phyloP scores from a whole-genome alignment of 139 green algal species.

The Desmodesmus armatus region DNA sequence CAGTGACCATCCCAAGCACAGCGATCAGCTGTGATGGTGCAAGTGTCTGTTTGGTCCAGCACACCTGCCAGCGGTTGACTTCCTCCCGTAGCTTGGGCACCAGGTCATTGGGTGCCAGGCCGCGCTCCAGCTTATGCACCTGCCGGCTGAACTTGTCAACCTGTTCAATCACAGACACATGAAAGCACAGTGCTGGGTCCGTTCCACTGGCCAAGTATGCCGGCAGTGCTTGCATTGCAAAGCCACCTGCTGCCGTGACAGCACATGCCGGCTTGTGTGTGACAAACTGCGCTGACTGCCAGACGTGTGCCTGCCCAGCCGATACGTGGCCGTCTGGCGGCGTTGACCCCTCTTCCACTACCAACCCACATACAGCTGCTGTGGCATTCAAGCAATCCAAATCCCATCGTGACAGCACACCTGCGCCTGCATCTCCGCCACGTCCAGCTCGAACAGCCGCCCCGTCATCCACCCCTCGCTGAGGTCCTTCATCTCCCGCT shows the following conservation, averaged over 20 bases:
- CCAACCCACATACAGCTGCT: no score
- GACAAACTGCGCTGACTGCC: no score
- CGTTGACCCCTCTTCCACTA: no score
- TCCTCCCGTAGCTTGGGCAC: constrained; percentile 52
- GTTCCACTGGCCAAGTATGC: no score
- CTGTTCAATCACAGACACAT: not conserved
- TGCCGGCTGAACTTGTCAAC: not conserved
- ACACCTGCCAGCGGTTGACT: constrained; percentile 55
- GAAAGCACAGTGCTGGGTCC: not conserved
- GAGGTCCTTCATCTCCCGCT: constrained; percentile 62
- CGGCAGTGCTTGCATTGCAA: no score
- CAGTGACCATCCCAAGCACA: no score
- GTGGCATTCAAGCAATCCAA: not conserved
- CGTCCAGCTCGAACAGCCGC: constrained; percentile 61
- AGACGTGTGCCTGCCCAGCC: no score
- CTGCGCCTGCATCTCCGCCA: constrained; percentile 71
- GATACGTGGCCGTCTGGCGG: no score
- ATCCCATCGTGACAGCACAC: constrained; percentile 65
- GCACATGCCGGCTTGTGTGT: no score
- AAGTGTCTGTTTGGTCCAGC: no score
- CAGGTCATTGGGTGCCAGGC: constrained; percentile 67
- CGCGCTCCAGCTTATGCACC: constrained; percentile 56
- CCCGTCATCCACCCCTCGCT: constrained; percentile 55
- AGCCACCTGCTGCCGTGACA: no score
- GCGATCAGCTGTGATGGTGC: no score